phyloP scores from a whole-genome alignment of 257 asterid species.

The Solanum pimpinellifolium region DNA sequence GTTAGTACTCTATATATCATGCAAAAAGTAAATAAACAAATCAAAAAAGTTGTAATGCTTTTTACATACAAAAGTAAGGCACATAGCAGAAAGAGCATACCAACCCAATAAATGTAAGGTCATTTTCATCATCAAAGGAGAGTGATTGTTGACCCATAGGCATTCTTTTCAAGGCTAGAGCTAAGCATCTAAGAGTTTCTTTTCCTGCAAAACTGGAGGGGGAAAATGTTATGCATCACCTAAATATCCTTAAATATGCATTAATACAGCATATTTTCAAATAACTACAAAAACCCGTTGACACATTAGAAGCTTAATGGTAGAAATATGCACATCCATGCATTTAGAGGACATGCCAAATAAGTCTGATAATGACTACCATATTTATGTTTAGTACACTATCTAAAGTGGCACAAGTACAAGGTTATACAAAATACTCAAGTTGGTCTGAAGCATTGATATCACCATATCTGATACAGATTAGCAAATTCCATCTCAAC shows the following conservation, averaged over 20 bases:
- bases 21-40: slow-evolving; percentile 5
- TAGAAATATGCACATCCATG: not conserved
- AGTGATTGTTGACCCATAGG: slow-evolving; percentile 76
- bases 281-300: not conserved
- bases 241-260: not conserved
- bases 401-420: not conserved
- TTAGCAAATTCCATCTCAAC: not conserved
- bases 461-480: not conserved
- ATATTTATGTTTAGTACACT: not conserved
- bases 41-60: not conserved
- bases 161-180: slow-evolving; percentile 88
- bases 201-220: slow-evolving; percentile 85
- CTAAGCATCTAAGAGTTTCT: slow-evolving; percentile 94
- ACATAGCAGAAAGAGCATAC: slow-evolving; percentile 72
- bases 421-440: not conserved
- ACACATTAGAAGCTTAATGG: not conserved
- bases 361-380: not conserved
- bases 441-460: not conserved
- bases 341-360: not conserved
- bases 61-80: not conserved
- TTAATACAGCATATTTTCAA: not conserved
- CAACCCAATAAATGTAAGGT: slow-evolving; percentile 99
- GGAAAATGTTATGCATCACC: slow-evolving; percentile 2
- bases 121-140: slow-evolving; percentile 78
- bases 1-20: not conserved